These are phyloP conservation scores for Aspergillus funiculosus DNA, from an alignment of 495 filamentous ascomycete genomes.

Conservation along the genomic window DNA sequence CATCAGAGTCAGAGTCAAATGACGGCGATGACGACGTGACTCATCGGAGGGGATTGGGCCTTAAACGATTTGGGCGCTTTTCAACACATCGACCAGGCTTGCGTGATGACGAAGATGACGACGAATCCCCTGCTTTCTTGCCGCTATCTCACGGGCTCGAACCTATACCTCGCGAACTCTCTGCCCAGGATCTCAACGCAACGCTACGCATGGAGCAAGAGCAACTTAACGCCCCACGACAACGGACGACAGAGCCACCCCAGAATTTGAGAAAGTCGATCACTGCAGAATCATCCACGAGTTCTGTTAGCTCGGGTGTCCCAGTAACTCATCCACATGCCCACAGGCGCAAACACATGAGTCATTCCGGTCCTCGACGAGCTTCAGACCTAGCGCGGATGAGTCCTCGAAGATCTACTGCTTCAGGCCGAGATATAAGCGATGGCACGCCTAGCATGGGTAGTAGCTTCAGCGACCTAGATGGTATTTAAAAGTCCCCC, in stretches of 20 bases:
- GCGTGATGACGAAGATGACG: slow-evolving; percentile 40
- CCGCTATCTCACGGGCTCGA: slow-evolving; percentile 48
- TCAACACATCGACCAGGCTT: slow-evolving; percentile 33
- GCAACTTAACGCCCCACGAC: slow-evolving; percentile 35
- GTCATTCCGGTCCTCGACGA: slow-evolving; percentile 47
- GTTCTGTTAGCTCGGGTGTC: slow-evolving; percentile 49
- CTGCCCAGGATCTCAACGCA: slow-evolving; percentile 51
- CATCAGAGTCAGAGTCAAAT: slow-evolving; percentile 47
- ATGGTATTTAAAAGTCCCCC: slow-evolving; percentile 55
- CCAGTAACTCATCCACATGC: slow-evolving; percentile 20
- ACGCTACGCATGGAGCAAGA: slow-evolving; percentile 53
- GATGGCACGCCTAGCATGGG: slow-evolving; percentile 95
- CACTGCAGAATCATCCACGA: slow-evolving; percentile 55
- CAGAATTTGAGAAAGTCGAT: slow-evolving; percentile 33
- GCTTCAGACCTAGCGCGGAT: slow-evolving; percentile 51
- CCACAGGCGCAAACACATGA: slow-evolving; percentile 18
- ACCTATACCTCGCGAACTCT: slow-evolving; percentile 20
- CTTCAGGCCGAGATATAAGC: slow-evolving; percentile 60
- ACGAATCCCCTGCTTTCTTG: slow-evolving; percentile 64
- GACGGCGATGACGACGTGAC: slow-evolving; percentile 53
- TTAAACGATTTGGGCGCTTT: slow-evolving; percentile 37
- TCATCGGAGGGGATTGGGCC: slow-evolving; percentile 22
- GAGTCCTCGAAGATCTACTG: slow-evolving; percentile 47
- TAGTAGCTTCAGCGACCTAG: slow-evolving; percentile 94
- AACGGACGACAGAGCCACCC: slow-evolving; percentile 27